Percentiles rank a stretch among this genome's conserved stretches.
These are phyloP conservation scores for Magnaporthiopsis incrustans DNA, from an alignment of 2,329 filamentous ascomycete genomes.

Conservation along the genomic window DNA sequence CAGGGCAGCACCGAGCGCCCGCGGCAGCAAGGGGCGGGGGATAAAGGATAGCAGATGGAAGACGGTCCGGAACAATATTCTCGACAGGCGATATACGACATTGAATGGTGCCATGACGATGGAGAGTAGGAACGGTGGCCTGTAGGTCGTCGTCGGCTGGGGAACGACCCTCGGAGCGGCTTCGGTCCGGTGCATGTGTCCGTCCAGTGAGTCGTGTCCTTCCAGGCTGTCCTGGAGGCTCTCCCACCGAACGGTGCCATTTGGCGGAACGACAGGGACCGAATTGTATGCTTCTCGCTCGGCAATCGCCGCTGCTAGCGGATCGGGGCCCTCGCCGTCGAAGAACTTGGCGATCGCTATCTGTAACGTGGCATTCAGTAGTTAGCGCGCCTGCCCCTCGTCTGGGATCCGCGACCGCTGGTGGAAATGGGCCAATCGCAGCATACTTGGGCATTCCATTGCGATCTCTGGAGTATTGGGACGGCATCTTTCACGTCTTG, in stretches of 20 bases:
- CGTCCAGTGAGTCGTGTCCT: background rate
- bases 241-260: constrained; percentile 52
- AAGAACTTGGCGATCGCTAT: constrained; percentile 98
- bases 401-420: background rate
- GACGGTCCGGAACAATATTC: constrained; percentile 62
- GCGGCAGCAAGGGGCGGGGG: constrained; percentile 54
- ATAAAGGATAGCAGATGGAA: constrained; percentile 75
- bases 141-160: constrained; percentile 59
- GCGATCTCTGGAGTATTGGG: constrained; percentile 70
- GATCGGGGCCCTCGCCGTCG: constrained; percentile 81
- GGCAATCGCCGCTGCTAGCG: constrained; percentile 68
- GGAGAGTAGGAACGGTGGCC: constrained; percentile 67
- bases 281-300: constrained; percentile 31
- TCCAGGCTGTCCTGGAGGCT: constrained; percentile 55
- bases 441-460: constrained; percentile 91
- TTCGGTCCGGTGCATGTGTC: constrained; percentile 35
- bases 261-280: background rate
- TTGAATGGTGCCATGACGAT: constrained; percentile 77
- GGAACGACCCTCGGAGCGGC: constrained; percentile 81
- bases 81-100: constrained; percentile 64
- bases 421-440: background rate
- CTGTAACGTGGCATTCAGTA: constrained; percentile 32
- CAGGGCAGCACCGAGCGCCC: constrained; percentile 45
- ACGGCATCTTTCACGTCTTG: constrained; percentile 72
- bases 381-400: background rate